A percentile compares a stretch with the other conserved stretches of the same genome.
Conservation (phyloP, 345 rosid genomes). For the Brassica cretica region DNA sequence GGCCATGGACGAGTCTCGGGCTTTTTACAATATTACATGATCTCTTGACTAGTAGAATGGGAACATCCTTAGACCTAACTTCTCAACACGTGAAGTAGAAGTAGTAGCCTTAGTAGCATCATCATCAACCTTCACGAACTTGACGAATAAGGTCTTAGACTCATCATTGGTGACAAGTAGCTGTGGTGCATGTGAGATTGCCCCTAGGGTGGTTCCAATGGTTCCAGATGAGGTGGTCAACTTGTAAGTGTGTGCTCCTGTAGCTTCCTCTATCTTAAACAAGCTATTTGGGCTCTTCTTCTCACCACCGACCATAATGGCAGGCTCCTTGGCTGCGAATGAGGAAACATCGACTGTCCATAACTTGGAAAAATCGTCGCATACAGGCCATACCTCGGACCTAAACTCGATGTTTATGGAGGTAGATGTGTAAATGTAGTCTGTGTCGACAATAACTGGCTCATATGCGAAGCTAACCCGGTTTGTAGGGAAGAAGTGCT, state of each 20-base stretch:
- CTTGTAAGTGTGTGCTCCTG: background rate
- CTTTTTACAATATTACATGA: background rate
- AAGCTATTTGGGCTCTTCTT: background rate
- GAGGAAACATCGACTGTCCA: background rate
- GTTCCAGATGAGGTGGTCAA: background rate
- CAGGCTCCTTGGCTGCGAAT: background rate
- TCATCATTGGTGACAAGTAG: background rate
- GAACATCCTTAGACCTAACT: constrained; percentile 17
- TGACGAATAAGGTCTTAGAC: background rate
- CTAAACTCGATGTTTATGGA: background rate
- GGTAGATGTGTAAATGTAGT: background rate
- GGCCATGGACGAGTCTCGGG: constrained; percentile 20
- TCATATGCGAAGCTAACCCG: background rate
- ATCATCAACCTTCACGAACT: background rate
- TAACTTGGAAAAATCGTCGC: background rate
- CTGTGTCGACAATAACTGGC: background rate
- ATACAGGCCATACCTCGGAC: background rate
- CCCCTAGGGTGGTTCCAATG: background rate
- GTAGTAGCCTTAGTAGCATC: background rate
- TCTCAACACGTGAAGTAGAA: constrained; percentile 19
- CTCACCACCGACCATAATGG: background rate
- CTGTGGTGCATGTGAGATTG: background rate
- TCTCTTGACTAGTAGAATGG: constrained; percentile 11
- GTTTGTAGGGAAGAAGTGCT: background rate
- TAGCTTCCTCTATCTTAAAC: background rate